Conservation (phyloP, 257 asterid genomes). For the Gardenia jasminoides region DNA sequence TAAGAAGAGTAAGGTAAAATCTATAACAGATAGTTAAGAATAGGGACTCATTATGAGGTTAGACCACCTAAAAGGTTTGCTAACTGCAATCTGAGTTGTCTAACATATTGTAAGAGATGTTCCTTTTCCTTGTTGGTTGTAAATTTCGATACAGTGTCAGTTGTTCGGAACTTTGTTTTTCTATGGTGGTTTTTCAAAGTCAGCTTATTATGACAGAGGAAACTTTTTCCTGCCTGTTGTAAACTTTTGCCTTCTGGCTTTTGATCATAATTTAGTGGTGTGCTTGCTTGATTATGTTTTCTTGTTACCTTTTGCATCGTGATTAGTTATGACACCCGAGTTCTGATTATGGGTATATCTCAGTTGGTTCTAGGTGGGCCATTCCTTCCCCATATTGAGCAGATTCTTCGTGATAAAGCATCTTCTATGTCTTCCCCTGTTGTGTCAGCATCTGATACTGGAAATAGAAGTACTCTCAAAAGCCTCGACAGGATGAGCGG, state of each 20-base stretch:
- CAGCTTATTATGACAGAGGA: not conserved
- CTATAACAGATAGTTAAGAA: not conserved
- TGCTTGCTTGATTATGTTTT: not conserved
- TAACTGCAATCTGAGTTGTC: not conserved
- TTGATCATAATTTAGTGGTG: not conserved
- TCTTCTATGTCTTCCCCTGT: slow-evolving; percentile 65
- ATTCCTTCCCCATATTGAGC: slow-evolving; percentile 78
- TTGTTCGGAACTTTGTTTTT: not conserved
- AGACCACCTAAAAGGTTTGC: not conserved
- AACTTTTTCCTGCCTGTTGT: not conserved
- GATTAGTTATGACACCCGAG: not conserved
- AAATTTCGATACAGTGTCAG: not conserved
- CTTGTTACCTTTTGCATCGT: not conserved
- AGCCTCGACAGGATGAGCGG: slow-evolving; percentile 43
- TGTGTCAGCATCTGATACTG: slow-evolving; percentile 74
- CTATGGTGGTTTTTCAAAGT: not conserved
- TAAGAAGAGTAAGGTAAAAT: not conserved
- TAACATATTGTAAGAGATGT: not conserved
- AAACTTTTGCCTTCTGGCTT: not conserved
- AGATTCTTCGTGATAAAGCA: slow-evolving; percentile 74
- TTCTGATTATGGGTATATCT: slow-evolving; percentile 21
- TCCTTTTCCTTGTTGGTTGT: not conserved
- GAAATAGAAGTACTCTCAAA: slow-evolving; percentile 63
- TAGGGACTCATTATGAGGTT: not conserved
- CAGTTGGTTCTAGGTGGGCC: slow-evolving; percentile 97